A percentile compares a stretch with the other conserved stretches of the same genome.
Evolutionary conservation across 768 basidiomycete genomes (phyloP).

Genomic region (Tephrocybe rancida): DNA sequence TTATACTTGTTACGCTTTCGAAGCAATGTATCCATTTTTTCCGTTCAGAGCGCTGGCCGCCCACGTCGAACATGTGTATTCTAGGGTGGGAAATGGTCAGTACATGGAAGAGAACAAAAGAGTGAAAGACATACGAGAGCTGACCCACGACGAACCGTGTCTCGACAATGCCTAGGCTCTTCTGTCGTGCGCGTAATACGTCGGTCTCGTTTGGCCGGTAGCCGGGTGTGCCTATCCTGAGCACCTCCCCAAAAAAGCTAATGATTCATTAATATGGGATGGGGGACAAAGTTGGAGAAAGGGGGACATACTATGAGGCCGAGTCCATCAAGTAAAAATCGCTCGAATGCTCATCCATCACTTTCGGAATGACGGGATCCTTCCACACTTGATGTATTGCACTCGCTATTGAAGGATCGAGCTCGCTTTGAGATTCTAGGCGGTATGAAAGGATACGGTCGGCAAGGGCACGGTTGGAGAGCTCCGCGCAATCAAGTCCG

Average conservation of each 20-base stretch:
- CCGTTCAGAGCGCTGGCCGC: slow-evolving; percentile 80
- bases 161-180: slow-evolving; percentile 90
- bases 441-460: slow-evolving; percentile 66
- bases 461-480: slow-evolving; percentile 60
- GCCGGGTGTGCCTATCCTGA: slow-evolving; percentile 79
- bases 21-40: slow-evolving; percentile 77
- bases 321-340: slow-evolving; percentile 98
- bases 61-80: slow-evolving; percentile 78
- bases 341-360: slow-evolving; percentile 58
- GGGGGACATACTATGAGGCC: slow-evolving; percentile 42
- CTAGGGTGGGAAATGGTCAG: slow-evolving; percentile 24
- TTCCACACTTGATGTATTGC: slow-evolving; percentile 73
- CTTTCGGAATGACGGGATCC: slow-evolving; percentile 61
- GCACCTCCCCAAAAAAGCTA: slow-evolving; percentile 86
- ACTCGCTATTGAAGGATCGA: slow-evolving; percentile 66
- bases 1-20: slow-evolving; percentile 46
- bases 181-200: slow-evolving; percentile 84
- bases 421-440: slow-evolving; percentile 34
- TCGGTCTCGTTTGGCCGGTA: slow-evolving; percentile 88
- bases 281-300: not conserved
- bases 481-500: slow-evolving; percentile 65
- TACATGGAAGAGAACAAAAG: slow-evolving; percentile 13
- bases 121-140: slow-evolving; percentile 48
- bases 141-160: slow-evolving; percentile 78
- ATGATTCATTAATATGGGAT: not conserved